Percentiles rank a stretch among this genome's conserved stretches.
Evolutionary conservation across 208 protist genomes (phyloP).

Genomic region (Leishmania aethiopica): DNA sequence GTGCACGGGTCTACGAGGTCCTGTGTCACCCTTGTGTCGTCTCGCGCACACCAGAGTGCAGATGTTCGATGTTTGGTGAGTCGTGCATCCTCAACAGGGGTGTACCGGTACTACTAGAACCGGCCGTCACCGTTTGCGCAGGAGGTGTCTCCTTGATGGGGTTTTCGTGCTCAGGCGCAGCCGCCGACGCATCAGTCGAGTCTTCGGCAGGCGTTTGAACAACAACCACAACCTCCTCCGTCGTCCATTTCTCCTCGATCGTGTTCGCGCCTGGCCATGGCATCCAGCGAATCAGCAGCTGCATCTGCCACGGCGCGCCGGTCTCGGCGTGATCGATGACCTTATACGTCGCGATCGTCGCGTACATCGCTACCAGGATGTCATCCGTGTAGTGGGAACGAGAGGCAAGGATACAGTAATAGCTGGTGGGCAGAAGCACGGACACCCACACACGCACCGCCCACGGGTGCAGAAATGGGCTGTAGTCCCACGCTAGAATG

Average conservation of each 20-base stretch:
- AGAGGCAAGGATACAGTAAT: slow-evolving; percentile 78
- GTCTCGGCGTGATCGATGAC: slow-evolving; percentile 47
- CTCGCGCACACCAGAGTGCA: neutral
- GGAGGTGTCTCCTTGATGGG: too few species aligned
- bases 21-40: neutral
- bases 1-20: neutral
- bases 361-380: slow-evolving; percentile 69
- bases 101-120: neutral
- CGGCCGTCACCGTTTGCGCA: neutral
- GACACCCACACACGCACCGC: slow-evolving; percentile 38
- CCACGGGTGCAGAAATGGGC: slow-evolving; percentile 57
- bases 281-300: slow-evolving; percentile 79
- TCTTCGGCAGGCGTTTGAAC: neutral
- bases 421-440: slow-evolving; percentile 49
- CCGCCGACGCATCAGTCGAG: neutral
- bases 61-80: neutral
- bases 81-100: neutral
- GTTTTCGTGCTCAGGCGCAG: neutral
- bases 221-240: slow-evolving; percentile 17
- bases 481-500: slow-evolving; percentile 67
- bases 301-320: slow-evolving; percentile 81
- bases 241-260: slow-evolving; percentile 13
- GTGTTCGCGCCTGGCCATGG: slow-evolving; percentile 54
- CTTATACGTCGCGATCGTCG: slow-evolving; percentile 68
- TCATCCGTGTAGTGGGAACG: slow-evolving; percentile 92